phyloP scores from a whole-genome alignment of 2,329 filamentous ascomycete genomes.

The Colletotrichum phormii region DNA sequence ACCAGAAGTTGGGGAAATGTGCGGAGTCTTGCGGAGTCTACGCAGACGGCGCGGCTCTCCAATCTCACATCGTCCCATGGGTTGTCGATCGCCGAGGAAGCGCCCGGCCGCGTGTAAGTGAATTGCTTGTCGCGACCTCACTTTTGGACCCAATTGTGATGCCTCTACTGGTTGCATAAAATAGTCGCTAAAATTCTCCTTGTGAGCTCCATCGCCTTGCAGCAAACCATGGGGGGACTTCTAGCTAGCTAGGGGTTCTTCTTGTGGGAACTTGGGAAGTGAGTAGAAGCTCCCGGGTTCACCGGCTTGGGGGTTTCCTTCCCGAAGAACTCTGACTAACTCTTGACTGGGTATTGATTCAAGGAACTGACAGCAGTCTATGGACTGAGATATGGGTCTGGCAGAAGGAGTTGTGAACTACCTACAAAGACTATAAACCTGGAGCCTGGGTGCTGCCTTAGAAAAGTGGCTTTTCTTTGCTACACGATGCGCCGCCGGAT shows the following conservation, averaged over 20 bases:
- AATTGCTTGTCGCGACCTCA: not conserved
- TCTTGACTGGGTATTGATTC: not conserved
- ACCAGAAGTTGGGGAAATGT: conserved; percentile 7
- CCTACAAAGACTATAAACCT: not conserved
- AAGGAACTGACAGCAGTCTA: not conserved
- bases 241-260: not conserved
- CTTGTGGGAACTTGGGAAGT: not conserved
- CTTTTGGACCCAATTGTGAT: not conserved
- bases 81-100: conserved; percentile 19
- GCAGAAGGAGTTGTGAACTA: not conserved
- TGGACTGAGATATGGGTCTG: not conserved
- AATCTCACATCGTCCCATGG: not conserved
- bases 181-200: not conserved
- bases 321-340: not conserved
- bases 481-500: not conserved
- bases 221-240: not conserved
- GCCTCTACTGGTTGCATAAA: not conserved
- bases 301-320: not conserved
- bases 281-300: not conserved
- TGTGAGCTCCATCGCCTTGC: not conserved
- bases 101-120: conserved; percentile 2
- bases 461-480: not conserved
- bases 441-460: not conserved
- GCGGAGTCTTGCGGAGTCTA: conserved; percentile 34
- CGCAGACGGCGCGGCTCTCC: conserved; percentile 8